These are phyloP conservation scores for Phallus indusiatus DNA, from an alignment of 768 basidiomycete species.

Conservation along the genomic window DNA sequence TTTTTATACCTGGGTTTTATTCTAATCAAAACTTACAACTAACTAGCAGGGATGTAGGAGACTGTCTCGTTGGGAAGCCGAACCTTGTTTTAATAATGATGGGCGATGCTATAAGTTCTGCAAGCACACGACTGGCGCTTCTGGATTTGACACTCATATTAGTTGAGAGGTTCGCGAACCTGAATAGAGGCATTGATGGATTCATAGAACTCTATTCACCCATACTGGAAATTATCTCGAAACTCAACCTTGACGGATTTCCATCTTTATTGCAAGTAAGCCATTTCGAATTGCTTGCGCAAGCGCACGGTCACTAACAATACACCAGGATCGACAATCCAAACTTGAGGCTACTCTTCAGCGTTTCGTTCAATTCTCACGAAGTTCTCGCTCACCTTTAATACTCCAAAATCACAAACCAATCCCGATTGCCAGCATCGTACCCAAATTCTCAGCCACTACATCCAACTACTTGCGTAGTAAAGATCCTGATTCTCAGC, in stretches of 20 bases:
- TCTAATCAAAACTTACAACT: too few relatives aligned
- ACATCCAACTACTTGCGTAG: constrained; percentile 66
- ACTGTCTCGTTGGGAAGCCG: constrained; percentile 33
- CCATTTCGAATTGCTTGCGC: constrained; percentile 1
- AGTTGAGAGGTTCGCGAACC: constrained; percentile 56
- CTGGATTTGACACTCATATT: constrained; percentile 55
- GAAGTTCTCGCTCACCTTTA: constrained; percentile 67
- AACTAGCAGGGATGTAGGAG: constrained; percentile 28
- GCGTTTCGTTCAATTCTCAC: constrained; percentile 65
- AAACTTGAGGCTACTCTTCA: constrained; percentile 39
- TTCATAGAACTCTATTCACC: constrained; percentile 84
- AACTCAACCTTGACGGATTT: constrained; percentile 37
- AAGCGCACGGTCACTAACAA: background rate
- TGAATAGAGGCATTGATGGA: constrained; percentile 69
- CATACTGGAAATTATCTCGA: constrained; percentile 45
- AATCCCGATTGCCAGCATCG: constrained; percentile 87
- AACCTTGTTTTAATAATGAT: constrained; percentile 37
- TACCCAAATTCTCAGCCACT: constrained; percentile 83
- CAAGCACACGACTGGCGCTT: constrained; percentile 68
- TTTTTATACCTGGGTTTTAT: constrained; percentile 64
- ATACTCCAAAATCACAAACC: constrained; percentile 88
- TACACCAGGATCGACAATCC: constrained; percentile 30
- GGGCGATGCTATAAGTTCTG: constrained; percentile 22
- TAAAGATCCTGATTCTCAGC: constrained; percentile 88
- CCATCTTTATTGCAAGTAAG: constrained; percentile 50